A percentile compares a stretch with the other conserved stretches of the same genome.
These are phyloP conservation scores for Mucor racemosus DNA, from an alignment of 371 early-diverging fungal species.

Conservation along the genomic window DNA sequence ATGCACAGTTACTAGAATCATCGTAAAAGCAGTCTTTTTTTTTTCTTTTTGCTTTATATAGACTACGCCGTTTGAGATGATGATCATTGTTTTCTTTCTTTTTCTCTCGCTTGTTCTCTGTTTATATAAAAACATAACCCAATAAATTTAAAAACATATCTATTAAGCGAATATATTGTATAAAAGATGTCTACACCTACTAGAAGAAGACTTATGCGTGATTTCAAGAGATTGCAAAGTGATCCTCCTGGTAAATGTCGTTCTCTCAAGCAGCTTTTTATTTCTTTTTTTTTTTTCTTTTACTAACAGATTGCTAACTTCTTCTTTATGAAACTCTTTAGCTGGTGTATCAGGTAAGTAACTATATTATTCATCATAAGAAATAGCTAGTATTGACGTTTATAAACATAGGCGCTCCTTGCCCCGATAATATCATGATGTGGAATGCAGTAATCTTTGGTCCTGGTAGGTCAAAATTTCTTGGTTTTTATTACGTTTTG, in stretches of 20 bases:
- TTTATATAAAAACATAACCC: not conserved
- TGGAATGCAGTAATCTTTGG: slow-evolving; percentile 99
- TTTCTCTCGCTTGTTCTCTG: not conserved
- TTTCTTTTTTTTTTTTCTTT: no score
- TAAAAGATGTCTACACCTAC: slow-evolving; percentile 84
- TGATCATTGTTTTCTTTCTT: not conserved
- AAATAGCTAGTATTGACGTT: not conserved
- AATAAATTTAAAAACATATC: not conserved
- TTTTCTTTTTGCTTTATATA: not conserved
- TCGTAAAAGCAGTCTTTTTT: not conserved
- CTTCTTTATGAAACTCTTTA: slow-evolving; percentile 7
- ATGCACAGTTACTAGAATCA: not conserved
- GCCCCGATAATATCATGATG: slow-evolving; percentile 92
- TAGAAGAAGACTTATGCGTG: slow-evolving; percentile 89
- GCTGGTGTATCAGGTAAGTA: slow-evolving; percentile 56
- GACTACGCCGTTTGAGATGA: not conserved
- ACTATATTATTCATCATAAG: not conserved
- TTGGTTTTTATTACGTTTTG: no score
- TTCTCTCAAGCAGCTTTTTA: not conserved
- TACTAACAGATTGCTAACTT: no score
- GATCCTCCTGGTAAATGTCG: slow-evolving; percentile 83
- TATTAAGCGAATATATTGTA: not conserved
- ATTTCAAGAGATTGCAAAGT: slow-evolving; percentile 95
- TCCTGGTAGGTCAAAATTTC: slow-evolving; percentile 64
- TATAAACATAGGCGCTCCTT: slow-evolving; percentile 81